Base-by-base conservation (phyloP, 2,329 filamentous ascomycete genomes). In the Trichoderma arundinaceum region DNA sequence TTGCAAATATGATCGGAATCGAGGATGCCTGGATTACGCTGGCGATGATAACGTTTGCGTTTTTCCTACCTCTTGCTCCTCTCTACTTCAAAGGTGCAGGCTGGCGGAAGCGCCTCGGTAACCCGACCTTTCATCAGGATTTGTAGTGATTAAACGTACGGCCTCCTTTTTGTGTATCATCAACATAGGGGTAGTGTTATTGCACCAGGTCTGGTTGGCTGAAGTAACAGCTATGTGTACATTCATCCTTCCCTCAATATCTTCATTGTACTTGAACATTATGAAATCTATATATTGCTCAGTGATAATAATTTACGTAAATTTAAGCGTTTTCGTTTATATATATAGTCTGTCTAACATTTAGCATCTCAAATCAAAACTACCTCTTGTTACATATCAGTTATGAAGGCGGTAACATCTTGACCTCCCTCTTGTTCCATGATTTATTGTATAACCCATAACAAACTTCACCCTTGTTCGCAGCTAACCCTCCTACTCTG, bases 381-480 rank as follows among this genome's bases (percentile, higher is more conserved):
- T 13, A 5, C 12, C 9, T n/a, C 15, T 12, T 17, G 33, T 33
- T 17, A 44, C 19, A 10, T 9, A 38, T 22, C 2, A 9, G 6
- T 41, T 33, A 43, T 35, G 48, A 61, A 41, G 51, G 52, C 13
- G 22, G 22, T 28, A 56, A 28, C 8, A 49, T 15, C 17, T 64
- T 64, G 6, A 64, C n/a, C 28, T 56, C 61, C 13, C 61, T 35
- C 61, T 64, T 48, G 15, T 64, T 64, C 61, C 61, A 64, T n/a
- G 61, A 64, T 39, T 64, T 64, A 41, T 64, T 64, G 43, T 64
- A 64, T 7, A 64, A 17, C 9, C 61, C 61, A 48, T 64, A 64
- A 9, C 61, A 64, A 22, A 64, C 51, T 15, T 64, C 51, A 3
- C 61, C 61, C 10, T 56, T 4, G 4, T 56, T 9, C 9, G 43